A percentile compares a stretch with the other conserved stretches of the same genome.
Evolutionary conservation across 2,329 filamentous ascomycete genomes (phyloP).

Genomic region (Nannizziopsis barbatae): DNA sequence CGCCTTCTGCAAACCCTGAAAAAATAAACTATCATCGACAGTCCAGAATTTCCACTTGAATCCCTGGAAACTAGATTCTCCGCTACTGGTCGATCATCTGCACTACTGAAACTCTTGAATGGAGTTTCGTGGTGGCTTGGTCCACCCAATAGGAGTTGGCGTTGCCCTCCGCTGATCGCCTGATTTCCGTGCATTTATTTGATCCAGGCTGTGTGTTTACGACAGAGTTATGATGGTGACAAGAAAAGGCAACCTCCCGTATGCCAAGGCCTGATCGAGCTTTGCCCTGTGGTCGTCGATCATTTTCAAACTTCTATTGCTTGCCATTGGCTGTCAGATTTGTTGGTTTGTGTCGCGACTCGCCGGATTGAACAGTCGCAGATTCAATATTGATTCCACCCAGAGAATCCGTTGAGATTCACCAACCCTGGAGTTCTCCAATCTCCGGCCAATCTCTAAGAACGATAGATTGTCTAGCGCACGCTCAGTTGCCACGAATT

Average conservation of each 20-base stretch:
- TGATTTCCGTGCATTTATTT: slow-evolving; percentile 5
- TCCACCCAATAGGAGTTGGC: slow-evolving; percentile 8
- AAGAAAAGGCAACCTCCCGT: background rate
- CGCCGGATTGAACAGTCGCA: slow-evolving; percentile 9
- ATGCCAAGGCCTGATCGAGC: background rate
- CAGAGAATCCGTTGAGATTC: slow-evolving; percentile 4
- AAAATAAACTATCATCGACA: slow-evolving; percentile 7
- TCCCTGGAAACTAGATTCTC: slow-evolving; percentile 9
- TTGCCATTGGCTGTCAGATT: slow-evolving; percentile 5
- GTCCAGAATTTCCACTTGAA: slow-evolving; percentile 4
- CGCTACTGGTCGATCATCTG: slow-evolving; percentile 12
- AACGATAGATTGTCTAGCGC: background rate
- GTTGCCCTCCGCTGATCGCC: slow-evolving; percentile 11
- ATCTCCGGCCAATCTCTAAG: background rate
- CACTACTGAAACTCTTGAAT: slow-evolving; percentile 10
- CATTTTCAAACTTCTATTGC: background rate
- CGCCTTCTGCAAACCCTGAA: slow-evolving; percentile 9
- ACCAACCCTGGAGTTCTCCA: background rate
- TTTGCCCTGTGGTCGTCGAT: slow-evolving; percentile 8
- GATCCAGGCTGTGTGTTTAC: background rate
- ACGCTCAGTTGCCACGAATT: background rate
- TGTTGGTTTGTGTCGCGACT: slow-evolving; percentile 9
- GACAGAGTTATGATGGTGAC: background rate
- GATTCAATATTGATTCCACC: slow-evolving; percentile 1
- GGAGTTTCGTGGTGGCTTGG: slow-evolving; percentile 12